Evolutionary conservation across 1,139 yeast genomes (phyloP), one percentile per base, ranked within the genome.

Genomic region (Lodderomyces jiufengensis): DNA sequence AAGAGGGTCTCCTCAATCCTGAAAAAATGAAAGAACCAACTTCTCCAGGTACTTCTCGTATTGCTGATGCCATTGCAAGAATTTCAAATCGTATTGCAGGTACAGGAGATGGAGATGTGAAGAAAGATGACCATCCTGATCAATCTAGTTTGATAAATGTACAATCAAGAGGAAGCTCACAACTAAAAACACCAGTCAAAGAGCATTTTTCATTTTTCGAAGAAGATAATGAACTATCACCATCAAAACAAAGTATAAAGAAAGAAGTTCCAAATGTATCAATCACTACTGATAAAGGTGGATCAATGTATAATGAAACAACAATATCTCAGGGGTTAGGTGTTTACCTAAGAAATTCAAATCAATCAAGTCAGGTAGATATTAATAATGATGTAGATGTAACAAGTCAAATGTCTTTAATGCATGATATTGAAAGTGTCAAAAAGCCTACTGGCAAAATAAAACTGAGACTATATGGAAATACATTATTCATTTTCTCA

Each of bases 41-140:
- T 14, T 10, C 29, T 5, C 54, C 57, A 9, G 42, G 57, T 2
- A 12, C 35, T 7, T 18, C 35, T 6, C 57, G 54, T 41, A 46
- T 63, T 34, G 37, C 68, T 4, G 55, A 58, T 37, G 54, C 59
- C 3, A 42, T 69, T 25, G 46, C 68, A 3, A 48, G 70, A 38
- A 56, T 69, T 3, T 63, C 73, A 0, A 70, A 68, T 36, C 63
- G 75, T 46, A 60, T 69, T 33, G 73, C 72, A 1, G 75, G 74
- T 4, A 42, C 59, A 10, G 63, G 61, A 9, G 39, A 52, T 8
- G 34, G 29, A 11, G 14, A 29, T 10, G 33, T 7, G 7, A 18
- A 5, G 20, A 18, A 18, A 5, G 40, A 40, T 3, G 9, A 23
- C 14, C 24, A 28, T 3, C 16, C 16, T 3, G 31, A 28, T 8